These are phyloP conservation scores for Rhizopus arrhizus DNA, from an alignment of 371 early-diverging fungal genomes.

Conservation along the genomic window DNA sequence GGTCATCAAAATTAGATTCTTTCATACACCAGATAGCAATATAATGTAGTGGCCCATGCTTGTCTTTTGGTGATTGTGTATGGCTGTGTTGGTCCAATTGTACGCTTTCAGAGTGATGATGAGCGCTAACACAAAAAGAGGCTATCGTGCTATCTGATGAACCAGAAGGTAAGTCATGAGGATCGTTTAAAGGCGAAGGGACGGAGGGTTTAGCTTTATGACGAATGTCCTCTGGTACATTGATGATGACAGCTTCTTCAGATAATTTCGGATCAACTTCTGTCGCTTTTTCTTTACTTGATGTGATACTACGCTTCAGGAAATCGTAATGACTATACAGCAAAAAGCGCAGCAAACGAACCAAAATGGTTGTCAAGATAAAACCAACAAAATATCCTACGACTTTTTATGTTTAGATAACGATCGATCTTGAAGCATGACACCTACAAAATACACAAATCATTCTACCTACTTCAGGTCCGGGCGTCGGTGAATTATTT, in stretches of 20 bases:
- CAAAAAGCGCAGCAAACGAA: constrained; percentile 8
- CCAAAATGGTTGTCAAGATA: constrained; percentile 15
- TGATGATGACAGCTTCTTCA: constrained; percentile 14
- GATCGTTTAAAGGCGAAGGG: neutral
- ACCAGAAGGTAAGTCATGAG: neutral
- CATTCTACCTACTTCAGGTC: constrained; percentile 33
- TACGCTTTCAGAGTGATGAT: too few relatives aligned
- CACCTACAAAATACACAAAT: constrained; percentile 33
- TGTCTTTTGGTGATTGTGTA: constrained; percentile 8
- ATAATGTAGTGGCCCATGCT: constrained; percentile 18
- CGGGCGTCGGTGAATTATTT: constrained; percentile 24
- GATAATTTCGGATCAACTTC: constrained; percentile 6
- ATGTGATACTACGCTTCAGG: neutral
- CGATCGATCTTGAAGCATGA: neutral
- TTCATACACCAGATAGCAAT: constrained; percentile 28
- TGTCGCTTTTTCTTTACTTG: neutral
- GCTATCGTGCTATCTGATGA: neutral
- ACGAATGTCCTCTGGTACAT: neutral
- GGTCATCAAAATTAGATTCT: constrained; percentile 26
- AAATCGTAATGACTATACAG: neutral
- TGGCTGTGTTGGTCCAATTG: neutral
- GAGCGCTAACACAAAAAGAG: too few relatives aligned
- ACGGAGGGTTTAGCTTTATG: neutral
- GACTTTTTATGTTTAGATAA: constrained; percentile 8
- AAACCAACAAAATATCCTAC: constrained; percentile 24